A percentile compares a stretch with the other conserved stretches of the same genome.
phyloP scores from a whole-genome alignment of 371 early-diverging fungal genomes.

The Mortierella sp. region DNA sequence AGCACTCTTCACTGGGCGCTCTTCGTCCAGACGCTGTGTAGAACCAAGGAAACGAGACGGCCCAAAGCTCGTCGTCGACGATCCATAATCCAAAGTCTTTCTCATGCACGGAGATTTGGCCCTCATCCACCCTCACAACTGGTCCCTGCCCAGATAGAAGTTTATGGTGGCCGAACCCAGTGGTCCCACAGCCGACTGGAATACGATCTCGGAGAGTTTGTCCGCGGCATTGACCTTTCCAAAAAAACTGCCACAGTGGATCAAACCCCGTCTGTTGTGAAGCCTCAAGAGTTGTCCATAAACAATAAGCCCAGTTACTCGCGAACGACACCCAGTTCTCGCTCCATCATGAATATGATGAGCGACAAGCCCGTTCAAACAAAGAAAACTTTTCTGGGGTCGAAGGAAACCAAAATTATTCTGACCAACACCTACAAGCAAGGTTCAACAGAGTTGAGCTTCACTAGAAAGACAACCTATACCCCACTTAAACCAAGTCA shows the following conservation, averaged over 20 bases:
- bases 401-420: background rate
- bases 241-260: constrained; percentile 14
- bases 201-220: constrained; percentile 27
- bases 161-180: constrained; percentile 11
- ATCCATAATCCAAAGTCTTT: constrained; percentile 40
- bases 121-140: constrained; percentile 13
- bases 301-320: too few relatives aligned
- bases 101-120: constrained; percentile 11
- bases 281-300: background rate
- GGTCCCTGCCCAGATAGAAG: constrained; percentile 15
- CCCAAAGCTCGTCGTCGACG: constrained; percentile 55
- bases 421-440: background rate
- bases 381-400: too few relatives aligned
- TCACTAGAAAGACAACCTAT: too few relatives aligned
- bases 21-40: constrained; percentile 68
- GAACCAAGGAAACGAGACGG: constrained; percentile 53
- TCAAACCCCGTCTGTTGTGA: background rate
- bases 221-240: constrained; percentile 34
- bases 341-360: too few relatives aligned
- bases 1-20: constrained; percentile 73
- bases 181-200: constrained; percentile 17
- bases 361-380: too few relatives aligned
- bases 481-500: background rate
- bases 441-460: background rate
- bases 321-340: too few relatives aligned